phyloP scores from a whole-genome alignment of 148 eudicot genomes.

The Vaccinium darrowii region DNA sequence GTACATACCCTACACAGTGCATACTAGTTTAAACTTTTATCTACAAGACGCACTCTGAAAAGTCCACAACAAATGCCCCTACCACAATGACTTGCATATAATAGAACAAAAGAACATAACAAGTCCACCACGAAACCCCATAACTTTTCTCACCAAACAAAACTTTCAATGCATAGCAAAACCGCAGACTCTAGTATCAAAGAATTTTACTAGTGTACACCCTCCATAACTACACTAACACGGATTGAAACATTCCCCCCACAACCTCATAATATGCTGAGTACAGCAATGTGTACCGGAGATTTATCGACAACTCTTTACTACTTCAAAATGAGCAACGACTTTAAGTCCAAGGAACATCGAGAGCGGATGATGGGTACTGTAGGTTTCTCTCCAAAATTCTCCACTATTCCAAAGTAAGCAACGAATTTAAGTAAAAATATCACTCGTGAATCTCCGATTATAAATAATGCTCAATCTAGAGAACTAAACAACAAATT shows the following conservation, averaged over 20 bases:
- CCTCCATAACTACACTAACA: background rate
- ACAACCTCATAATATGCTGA: background rate
- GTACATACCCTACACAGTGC: background rate
- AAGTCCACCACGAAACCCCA: background rate
- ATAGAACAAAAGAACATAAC: background rate
- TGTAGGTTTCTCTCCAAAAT: background rate
- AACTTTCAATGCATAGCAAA: background rate
- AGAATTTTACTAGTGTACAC: background rate
- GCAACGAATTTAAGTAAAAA: background rate
- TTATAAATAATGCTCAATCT: background rate
- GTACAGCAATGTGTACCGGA: background rate
- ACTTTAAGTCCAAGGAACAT: background rate
- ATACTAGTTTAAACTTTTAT: background rate
- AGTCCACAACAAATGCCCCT: background rate
- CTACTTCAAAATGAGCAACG: background rate
- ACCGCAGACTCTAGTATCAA: background rate
- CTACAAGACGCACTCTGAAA: background rate
- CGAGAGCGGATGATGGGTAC: background rate
- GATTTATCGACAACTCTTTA: background rate
- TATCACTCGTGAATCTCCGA: background rate
- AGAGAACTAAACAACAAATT: background rate
- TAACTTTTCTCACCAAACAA: background rate
- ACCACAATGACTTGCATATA: background rate
- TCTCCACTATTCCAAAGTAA: background rate
- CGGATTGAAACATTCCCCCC: background rate